A percentile compares a stretch with the other conserved stretches of the same genome.
Evolutionary conservation across 2,329 filamentous ascomycete species (phyloP).

Genomic region (Cladophialophora yegresii): DNA sequence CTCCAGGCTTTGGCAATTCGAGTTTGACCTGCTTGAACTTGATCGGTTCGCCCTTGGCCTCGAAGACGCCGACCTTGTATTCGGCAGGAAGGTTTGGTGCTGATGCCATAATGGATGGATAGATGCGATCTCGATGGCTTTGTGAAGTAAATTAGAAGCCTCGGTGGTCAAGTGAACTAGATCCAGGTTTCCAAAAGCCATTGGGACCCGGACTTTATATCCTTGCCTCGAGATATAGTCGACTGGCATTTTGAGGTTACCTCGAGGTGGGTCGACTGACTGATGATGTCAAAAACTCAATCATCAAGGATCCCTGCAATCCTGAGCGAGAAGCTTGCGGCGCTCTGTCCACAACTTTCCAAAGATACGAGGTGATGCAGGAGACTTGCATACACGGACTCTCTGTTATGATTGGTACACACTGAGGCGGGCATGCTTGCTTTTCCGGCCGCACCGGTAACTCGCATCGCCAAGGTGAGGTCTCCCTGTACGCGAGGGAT

Average conservation of each 20-base stretch:
- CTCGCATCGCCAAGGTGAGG: neutral
- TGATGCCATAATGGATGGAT: conserved; percentile 16
- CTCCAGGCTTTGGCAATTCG: conserved; percentile 55
- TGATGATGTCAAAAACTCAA: neutral
- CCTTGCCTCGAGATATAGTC: neutral
- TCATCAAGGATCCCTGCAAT: neutral
- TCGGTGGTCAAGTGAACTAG: neutral
- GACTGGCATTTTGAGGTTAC: neutral
- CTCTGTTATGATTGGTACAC: neutral
- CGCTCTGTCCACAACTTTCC: neutral
- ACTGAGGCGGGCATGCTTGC: neutral
- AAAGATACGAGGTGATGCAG: neutral
- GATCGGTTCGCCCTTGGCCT: conserved; percentile 55
- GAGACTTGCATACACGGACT: neutral
- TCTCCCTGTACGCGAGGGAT: neutral
- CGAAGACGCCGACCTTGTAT: conserved; percentile 67
- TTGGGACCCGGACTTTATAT: neutral
- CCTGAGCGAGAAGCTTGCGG: neutral
- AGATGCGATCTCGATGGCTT: neutral
- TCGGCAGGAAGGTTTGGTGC: conserved; percentile 58
- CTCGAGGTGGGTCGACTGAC: neutral
- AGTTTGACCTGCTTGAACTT: conserved; percentile 62
- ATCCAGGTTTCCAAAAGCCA: neutral
- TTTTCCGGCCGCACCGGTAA: neutral
- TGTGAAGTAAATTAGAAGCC: neutral